These are phyloP conservation scores for Pseudogymnoascus sp. DNA, from an alignment of 2,329 filamentous ascomycete species.

Conservation along the genomic window DNA sequence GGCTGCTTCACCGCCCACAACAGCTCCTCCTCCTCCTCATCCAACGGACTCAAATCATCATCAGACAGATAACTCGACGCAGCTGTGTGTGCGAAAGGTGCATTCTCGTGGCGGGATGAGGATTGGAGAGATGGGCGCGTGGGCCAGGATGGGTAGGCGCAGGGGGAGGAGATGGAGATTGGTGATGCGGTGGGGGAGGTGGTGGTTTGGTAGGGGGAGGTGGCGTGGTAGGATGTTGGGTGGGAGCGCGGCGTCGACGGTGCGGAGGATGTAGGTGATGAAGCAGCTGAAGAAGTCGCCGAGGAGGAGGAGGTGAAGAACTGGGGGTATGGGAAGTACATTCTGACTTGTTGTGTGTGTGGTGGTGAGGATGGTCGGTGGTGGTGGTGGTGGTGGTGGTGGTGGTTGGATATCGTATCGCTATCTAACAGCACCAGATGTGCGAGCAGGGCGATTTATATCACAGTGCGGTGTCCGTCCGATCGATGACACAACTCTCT, in stretches of 20 bases:
- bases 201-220: neutral
- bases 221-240: constrained; percentile 4
- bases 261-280: neutral
- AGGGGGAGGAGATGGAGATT: neutral
- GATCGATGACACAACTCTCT: neutral
- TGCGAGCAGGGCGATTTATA: neutral
- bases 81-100: neutral
- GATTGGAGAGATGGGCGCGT: neutral
- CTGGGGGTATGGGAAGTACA: neutral
- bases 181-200: neutral
- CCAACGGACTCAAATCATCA: neutral
- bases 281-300: neutral
- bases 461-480: neutral
- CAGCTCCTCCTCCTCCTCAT: neutral
- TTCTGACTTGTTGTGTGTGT: neutral
- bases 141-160: constrained; percentile 3
- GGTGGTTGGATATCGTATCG: neutral
- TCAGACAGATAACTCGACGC: neutral
- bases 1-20: too few species aligned
- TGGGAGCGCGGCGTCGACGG: neutral
- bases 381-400: neutral
- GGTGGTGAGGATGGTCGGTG: neutral
- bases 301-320: neutral
- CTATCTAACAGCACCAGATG: neutral
- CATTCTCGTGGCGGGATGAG: neutral